phyloP scores from a whole-genome alignment of 495 filamentous ascomycete genomes.

The Aspergillus ellipticus region DNA sequence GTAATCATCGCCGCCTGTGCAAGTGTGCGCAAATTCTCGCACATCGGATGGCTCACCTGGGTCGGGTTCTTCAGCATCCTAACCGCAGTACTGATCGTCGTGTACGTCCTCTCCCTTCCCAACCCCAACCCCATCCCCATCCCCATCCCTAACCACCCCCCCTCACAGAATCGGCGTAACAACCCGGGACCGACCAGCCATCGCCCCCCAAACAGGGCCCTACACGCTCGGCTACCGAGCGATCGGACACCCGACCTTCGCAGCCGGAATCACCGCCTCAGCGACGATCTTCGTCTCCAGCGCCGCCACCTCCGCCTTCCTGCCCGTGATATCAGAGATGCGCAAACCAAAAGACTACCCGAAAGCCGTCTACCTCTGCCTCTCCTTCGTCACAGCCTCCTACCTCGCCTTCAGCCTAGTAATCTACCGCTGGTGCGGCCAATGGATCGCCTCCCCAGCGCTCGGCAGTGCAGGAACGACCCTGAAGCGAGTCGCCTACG shows the following conservation, averaged over 20 bases:
- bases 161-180: conserved; percentile 37
- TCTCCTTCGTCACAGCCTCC: conserved; percentile 57
- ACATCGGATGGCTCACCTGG: conserved; percentile 47
- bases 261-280: conserved; percentile 36
- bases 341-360: conserved; percentile 60
- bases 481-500: conserved; percentile 66
- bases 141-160: conserved; percentile 2
- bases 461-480: conserved; percentile 61
- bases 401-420: conserved; percentile 51
- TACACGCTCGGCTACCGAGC: conserved; percentile 46
- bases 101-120: conserved; percentile 25
- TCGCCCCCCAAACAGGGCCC: conserved; percentile 31
- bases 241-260: conserved; percentile 31
- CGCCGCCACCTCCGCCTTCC: conserved; percentile 63
- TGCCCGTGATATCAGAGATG: conserved; percentile 75
- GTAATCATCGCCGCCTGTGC: conserved; percentile 59
- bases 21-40: conserved; percentile 36
- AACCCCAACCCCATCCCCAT: neutral
- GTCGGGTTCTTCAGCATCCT: conserved; percentile 43
- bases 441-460: conserved; percentile 63
- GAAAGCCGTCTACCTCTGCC: conserved; percentile 61
- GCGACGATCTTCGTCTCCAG: conserved; percentile 41
- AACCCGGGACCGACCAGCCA: conserved; percentile 34
- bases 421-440: conserved; percentile 69
- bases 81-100: conserved; percentile 47